Conservation (phyloP, 2,329 filamentous ascomycete genomes). For the Fusarium secorum region DNA sequence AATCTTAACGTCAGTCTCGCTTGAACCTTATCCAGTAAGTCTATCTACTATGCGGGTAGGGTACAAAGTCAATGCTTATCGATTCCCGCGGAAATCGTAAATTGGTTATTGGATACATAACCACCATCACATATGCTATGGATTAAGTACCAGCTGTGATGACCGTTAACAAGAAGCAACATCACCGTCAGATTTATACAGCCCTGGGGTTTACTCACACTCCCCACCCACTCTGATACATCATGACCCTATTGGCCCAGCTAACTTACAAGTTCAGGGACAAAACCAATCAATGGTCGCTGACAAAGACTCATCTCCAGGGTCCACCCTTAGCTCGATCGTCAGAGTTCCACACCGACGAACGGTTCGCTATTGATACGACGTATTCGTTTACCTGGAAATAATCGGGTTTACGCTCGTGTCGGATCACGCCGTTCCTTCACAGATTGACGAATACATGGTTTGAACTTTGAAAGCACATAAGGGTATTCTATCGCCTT, state of each 20-base stretch:
- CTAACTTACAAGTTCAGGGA: constrained; percentile 23
- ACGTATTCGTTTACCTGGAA: constrained; percentile 36
- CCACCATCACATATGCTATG: background rate
- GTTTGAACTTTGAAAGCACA: background rate
- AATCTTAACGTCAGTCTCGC: constrained; percentile 2
- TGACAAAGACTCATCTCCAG: constrained; percentile 21
- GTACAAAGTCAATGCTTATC: background rate
- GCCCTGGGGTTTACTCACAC: constrained; percentile 8
- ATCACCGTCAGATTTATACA: constrained; percentile 8
- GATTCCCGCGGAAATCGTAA: constrained; percentile 1
- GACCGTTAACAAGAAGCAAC: background rate
- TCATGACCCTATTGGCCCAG: constrained; percentile 17
- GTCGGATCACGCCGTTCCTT: background rate
- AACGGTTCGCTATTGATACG: constrained; percentile 26
- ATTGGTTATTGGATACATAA: background rate
- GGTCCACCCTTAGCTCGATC: constrained; percentile 31
- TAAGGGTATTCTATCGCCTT: background rate
- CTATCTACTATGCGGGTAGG: constrained; percentile 9
- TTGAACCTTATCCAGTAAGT: background rate
- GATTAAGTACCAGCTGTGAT: background rate
- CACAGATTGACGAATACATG: constrained; percentile 7
- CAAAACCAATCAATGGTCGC: constrained; percentile 13
- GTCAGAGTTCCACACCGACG: constrained; percentile 9
- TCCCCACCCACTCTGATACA: constrained; percentile 3
- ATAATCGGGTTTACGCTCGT: constrained; percentile 10